Evolutionary conservation across 495 filamentous ascomycete genomes (phyloP).

Genomic region (Neurospora sp.): DNA sequence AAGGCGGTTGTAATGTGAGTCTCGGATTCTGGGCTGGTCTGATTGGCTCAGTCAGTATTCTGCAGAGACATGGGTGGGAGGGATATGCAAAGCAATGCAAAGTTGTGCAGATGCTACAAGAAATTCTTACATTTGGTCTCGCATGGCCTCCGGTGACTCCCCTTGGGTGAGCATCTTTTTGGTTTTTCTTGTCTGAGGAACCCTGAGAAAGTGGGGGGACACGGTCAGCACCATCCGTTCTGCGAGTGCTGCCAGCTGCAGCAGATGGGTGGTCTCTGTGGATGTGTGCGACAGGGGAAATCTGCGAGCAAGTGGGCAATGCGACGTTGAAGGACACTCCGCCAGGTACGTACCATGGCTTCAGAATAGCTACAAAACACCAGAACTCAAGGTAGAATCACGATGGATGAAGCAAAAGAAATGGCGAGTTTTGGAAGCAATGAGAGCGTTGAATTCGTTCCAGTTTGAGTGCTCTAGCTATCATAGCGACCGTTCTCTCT

Average conservation of each 20-base stretch:
- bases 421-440: background rate
- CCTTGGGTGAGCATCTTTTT: background rate
- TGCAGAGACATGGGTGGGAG: background rate
- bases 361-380: background rate
- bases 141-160: background rate
- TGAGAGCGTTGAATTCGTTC: background rate
- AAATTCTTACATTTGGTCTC: background rate
- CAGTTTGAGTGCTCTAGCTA: background rate
- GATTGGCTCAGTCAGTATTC: background rate
- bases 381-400: background rate
- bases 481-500: background rate
- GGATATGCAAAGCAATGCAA: background rate
- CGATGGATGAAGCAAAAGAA: background rate
- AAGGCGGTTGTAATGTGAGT: background rate
- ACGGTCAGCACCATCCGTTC: background rate
- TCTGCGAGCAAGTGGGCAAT: background rate
- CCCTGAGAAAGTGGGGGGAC: background rate
- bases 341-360: background rate
- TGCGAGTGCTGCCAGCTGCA: background rate
- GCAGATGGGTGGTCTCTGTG: background rate
- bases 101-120: background rate
- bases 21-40: background rate
- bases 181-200: background rate
- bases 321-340: background rate
- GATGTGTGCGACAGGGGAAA: background rate